A percentile compares a stretch with the other conserved stretches of the same genome.
phyloP scores from a whole-genome alignment of 2,329 filamentous ascomycete species.

The Alternaria dauci region DNA sequence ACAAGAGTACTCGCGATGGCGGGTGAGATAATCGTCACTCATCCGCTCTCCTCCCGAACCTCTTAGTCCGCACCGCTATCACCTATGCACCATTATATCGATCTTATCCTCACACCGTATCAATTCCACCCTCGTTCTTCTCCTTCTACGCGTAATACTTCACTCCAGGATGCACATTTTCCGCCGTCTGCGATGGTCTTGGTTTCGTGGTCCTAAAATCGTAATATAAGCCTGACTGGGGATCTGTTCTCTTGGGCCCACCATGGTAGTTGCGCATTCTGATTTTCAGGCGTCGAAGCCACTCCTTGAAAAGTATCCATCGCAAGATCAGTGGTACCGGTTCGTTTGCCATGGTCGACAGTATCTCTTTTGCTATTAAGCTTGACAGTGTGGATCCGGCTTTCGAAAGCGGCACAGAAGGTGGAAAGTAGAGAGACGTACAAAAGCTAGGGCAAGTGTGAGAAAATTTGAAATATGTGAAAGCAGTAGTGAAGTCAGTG shows the following conservation, averaged over 20 bases:
- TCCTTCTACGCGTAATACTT: not conserved
- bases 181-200: not conserved
- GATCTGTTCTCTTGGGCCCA: not conserved
- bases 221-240: constrained; percentile 11
- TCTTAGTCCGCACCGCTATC: not conserved
- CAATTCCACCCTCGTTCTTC: not conserved
- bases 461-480: not conserved
- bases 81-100: not conserved
- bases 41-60: not conserved
- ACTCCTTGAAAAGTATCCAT: constrained; percentile 4
- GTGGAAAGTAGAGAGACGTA: not conserved
- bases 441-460: not conserved
- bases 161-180: constrained; percentile 9
- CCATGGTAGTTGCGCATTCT: constrained; percentile 5
- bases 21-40: not conserved
- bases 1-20: not conserved
- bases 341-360: not conserved
- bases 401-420: too few relatives aligned
- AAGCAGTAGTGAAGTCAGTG: not conserved
- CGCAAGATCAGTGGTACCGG: not conserved
- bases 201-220: constrained; percentile 5
- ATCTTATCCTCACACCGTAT: not conserved
- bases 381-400: not conserved
- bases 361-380: not conserved
- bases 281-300: constrained; percentile 5